Conservation (phyloP, 495 filamentous ascomycete species). For the Penicillium canariense region DNA sequence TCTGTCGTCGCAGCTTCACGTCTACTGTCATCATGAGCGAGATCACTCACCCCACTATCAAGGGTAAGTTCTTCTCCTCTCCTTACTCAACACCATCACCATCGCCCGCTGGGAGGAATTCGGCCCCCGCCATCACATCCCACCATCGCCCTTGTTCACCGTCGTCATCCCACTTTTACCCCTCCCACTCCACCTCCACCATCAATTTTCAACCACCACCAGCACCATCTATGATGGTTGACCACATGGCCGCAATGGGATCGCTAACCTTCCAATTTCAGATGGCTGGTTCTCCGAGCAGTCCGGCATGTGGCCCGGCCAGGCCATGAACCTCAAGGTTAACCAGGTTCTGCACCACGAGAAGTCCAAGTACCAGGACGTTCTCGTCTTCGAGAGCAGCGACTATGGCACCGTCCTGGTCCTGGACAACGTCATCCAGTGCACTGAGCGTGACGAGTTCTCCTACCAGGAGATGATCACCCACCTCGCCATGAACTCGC, state of each 20-base stretch:
- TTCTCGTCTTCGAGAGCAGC: conserved; percentile 95
- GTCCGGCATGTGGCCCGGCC: conserved; percentile 97
- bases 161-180: neutral
- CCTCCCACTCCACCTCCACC: neutral
- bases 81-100: neutral
- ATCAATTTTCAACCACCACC: neutral
- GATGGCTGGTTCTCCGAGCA: conserved; percentile 99
- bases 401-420: conserved; percentile 97
- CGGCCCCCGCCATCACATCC: conserved; percentile 1
- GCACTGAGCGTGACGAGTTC: conserved; percentile 98
- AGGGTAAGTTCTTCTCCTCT: conserved; percentile 44
- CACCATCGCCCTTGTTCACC: neutral
- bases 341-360: conserved; percentile 98
- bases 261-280: conserved; percentile 30
- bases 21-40: conserved; percentile 49
- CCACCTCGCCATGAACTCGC: conserved; percentile 96
- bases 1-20: conserved; percentile 8
- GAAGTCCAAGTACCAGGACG: conserved; percentile 98
- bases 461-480: conserved; percentile 99
- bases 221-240: neutral
- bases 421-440: conserved; percentile 97
- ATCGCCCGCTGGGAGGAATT: neutral
- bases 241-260: neutral
- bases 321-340: conserved; percentile 98
- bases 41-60: conserved; percentile 58